Conservation (phyloP, 169 alveolate species). For the Plasmodium inui region DNA sequence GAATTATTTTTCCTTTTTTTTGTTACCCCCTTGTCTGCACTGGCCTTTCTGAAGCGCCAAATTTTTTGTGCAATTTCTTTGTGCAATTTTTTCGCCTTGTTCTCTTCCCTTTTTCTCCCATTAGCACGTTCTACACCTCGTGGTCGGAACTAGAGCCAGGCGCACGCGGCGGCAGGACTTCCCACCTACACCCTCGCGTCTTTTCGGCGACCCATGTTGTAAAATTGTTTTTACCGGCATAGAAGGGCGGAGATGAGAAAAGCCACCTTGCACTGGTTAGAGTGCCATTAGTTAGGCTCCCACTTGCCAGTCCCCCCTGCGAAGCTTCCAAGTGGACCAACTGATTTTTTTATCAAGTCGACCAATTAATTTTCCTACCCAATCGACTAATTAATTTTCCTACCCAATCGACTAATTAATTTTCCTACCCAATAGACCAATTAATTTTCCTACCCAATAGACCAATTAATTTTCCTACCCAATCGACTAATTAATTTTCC, state of each 20-base stretch:
- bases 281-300: not conserved
- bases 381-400: too few relatives aligned
- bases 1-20: not conserved
- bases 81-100: not conserved
- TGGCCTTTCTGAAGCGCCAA: not conserved
- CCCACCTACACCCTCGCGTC: not conserved
- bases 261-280: not conserved
- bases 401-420: not conserved
- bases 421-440: not conserved
- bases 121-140: not conserved
- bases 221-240: not conserved
- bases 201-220: not conserved
- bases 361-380: too few relatives aligned
- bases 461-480: not conserved
- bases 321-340: not conserved
- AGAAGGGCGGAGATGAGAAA: not conserved
- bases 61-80: not conserved
- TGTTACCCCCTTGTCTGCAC: not conserved
- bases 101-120: not conserved
- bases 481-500: not conserved
- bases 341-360: not conserved
- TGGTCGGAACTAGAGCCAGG: not conserved
- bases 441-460: not conserved
- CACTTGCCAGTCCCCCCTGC: not conserved
- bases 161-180: not conserved